Base-by-base conservation (phyloP, 2,329 filamentous ascomycete genomes). In the Fusarium setosum region DNA sequence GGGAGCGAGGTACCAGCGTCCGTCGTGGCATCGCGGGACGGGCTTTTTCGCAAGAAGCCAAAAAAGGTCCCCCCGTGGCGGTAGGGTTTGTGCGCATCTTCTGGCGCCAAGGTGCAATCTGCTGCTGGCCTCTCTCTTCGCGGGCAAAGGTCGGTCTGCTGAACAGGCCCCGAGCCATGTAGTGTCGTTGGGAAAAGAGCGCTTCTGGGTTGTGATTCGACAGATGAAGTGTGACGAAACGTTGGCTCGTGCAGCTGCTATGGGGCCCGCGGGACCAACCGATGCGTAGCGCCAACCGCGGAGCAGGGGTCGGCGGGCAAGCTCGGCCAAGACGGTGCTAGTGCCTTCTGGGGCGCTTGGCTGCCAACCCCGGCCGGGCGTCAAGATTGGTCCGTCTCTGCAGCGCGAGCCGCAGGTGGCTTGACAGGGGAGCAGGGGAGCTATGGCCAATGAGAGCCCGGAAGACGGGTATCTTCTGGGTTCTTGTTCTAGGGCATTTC, bases 241-340 rank as follows among this genome's bases (percentile, higher is more conserved):
- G 63, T 70, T 76, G 74, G 74, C 76, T 77, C 75, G 77, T 82
- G 80, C 81, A 83, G 76, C 74, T 73, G 73, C 76, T 73, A 76
- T 74, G 78, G 80, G 80, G 77, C 75, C 78, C 76, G 78, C 79
- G 80, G 82, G 79, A 80, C 79, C 79, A 79, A 80, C 78, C 79
- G 78, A 77, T 75, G 62, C 73, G 71, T 76, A 79, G 79, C 75
- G 76, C 72, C 67, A 69, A 67, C 70, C 69, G 66, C 67, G 55
- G 53, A 49, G 60, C 74, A 74, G 60, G 75, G 74, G 55, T 68
- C 15, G 4, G 1, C 4, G 3, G 2, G 4, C 6, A 13, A 3
- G 10, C 45, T 60, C 50, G 11, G 8, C 32, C 59, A 1, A 7
- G 37, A 50, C 1, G 3, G 12, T 34, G 11, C 47, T 67, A 55